Evolutionary conservation across 2,329 filamentous ascomycete genomes (phyloP).

Genomic region (Aspergillus brasiliensis): DNA sequence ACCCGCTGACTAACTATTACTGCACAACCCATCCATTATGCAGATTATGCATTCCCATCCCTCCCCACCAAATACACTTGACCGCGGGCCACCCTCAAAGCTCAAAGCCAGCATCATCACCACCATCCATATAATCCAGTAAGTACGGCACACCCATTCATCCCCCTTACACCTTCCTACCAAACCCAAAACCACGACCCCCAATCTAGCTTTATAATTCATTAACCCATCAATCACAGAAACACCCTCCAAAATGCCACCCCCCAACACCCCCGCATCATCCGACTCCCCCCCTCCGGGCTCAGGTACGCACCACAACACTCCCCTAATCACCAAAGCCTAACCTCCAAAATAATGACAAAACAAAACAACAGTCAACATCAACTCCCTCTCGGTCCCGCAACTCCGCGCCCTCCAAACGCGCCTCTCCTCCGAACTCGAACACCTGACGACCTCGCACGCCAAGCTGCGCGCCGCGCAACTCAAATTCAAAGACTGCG

Average conservation of each 20-base stretch:
- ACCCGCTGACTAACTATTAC: no score
- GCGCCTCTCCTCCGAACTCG: constrained; percentile 92
- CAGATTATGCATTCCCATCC: no score
- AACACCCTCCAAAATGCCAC: constrained; percentile 32
- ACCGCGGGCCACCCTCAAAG: no score
- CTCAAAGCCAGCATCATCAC: no score
- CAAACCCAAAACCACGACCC: no score
- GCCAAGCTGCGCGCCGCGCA: constrained; percentile 87
- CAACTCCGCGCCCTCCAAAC: constrained; percentile 92
- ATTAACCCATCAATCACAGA: neutral
- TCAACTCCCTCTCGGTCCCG: constrained; percentile 76
- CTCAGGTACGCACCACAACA: constrained; percentile 18
- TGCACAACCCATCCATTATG: no score
- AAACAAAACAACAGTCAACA: constrained; percentile 58
- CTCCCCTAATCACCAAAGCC: neutral
- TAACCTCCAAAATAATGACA: no score
- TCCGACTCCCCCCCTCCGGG: constrained; percentile 23
- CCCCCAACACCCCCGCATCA: constrained; percentile 31
- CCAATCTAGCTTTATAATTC: no score
- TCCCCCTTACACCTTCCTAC: neutral
- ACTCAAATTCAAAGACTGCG: constrained; percentile 87
- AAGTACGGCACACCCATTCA: neutral
- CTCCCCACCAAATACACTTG: no score
- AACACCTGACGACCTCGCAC: constrained; percentile 89
- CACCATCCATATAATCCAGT: neutral